Conservation (phyloP, 257 asterid species). For the Solanum microdontum region DNA sequence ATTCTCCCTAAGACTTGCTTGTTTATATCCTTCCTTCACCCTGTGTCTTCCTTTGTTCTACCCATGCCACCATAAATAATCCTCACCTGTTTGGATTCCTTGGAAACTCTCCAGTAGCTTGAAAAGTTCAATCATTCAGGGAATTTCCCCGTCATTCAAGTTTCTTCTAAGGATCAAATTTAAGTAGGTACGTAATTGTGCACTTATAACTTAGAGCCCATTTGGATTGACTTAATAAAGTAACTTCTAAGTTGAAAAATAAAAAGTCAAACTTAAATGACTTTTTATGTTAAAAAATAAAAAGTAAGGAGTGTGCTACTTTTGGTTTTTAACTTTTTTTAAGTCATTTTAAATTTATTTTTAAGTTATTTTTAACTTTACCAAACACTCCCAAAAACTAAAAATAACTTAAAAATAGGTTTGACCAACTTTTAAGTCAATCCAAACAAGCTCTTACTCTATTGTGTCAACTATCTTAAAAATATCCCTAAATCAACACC, state of each 20-base stretch:
- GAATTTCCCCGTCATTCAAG: background rate
- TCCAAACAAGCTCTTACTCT: background rate
- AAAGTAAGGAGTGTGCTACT: background rate
- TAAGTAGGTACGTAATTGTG: background rate
- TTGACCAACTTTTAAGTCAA: too few relatives aligned
- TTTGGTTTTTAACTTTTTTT: background rate
- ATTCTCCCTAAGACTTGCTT: background rate
- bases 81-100: background rate
- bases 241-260: background rate
- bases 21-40: background rate
- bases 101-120: background rate
- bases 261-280: background rate
- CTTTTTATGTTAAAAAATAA: background rate
- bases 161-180: background rate
- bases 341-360: background rate
- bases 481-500: background rate
- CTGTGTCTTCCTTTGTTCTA: background rate
- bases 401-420: too few relatives aligned
- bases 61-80: background rate
- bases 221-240: background rate
- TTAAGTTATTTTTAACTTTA: too few relatives aligned
- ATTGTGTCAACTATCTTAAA: background rate
- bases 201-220: background rate
- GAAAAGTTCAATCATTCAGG: background rate
- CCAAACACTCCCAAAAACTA: too few relatives aligned